A percentile compares a stretch with the other conserved stretches of the same genome.
phyloP scores from a whole-genome alignment of 257 asterid species.

The Nyctanthes arbortristis region DNA sequence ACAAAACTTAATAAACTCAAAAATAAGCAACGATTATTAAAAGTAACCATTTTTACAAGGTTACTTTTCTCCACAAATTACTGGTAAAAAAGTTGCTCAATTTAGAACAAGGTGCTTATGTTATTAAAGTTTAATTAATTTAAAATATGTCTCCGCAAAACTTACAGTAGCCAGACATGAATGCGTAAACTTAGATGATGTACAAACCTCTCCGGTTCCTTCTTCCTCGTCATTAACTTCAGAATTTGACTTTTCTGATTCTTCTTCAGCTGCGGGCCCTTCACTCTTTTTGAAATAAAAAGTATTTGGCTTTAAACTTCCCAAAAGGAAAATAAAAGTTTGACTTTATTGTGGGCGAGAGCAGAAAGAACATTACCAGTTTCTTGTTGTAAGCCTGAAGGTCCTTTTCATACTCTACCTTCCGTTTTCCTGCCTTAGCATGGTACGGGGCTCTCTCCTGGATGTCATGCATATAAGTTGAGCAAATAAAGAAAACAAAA shows the following conservation, averaged over 20 bases:
- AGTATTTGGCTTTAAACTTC: not conserved
- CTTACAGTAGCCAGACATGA: not conserved
- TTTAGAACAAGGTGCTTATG: too few species aligned
- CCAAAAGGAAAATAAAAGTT: not conserved
- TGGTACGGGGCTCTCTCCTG: conserved; percentile 81
- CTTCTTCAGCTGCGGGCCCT: conserved; percentile 27
- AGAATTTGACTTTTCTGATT: conserved; percentile 37
- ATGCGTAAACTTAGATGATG: not conserved
- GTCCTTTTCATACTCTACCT: conserved; percentile 64
- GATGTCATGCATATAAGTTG: not conserved
- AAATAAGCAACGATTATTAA: too few species aligned
- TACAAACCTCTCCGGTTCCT: conserved; percentile 32
- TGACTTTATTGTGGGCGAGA: not conserved
- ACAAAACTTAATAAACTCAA: too few species aligned
- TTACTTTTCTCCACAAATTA: too few species aligned
- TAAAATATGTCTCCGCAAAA: not conserved
- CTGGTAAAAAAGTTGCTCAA: too few species aligned
- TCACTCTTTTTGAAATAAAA: conserved; percentile 7
- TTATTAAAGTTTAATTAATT: not conserved
- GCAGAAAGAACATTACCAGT: conserved; percentile 30
- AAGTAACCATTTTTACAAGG: too few species aligned
- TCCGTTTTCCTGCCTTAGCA: conserved; percentile 78
- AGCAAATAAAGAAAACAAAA: not conserved
- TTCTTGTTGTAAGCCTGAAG: conserved; percentile 71
- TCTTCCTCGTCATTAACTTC: conserved; percentile 39